Base-by-base conservation (phyloP, 1,284 basidiomycete genomes). In the Leccinum pachyderme region DNA sequence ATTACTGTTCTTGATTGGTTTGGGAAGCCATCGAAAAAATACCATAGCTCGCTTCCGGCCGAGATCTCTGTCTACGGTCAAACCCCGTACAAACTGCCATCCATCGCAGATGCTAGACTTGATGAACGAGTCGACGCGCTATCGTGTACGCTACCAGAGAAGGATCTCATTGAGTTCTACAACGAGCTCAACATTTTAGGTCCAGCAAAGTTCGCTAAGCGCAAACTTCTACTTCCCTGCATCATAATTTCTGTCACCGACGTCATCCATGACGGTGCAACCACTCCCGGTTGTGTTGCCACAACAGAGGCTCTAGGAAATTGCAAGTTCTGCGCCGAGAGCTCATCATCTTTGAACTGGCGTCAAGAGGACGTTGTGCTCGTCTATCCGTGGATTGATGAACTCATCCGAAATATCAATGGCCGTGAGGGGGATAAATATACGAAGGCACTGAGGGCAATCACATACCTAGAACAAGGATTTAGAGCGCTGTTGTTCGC, bases 1-100 rank as follows among this genome's bases (percentile, higher is more conserved):
- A 47, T 45, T 2, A 54, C 52, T 5, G 51, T 62, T 7, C 53
- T 63, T 4, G 61, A 61, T 44, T 63, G 63, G 61, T 5, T 37
- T 12, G 63, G 61, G 28, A 32, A 47, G 12, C n/a, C 61, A 25
- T 65, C 61, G 35, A 37, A 35, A 1, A 39, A 33, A 8, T 63
- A 59, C 15, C 49, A 63, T 25, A 65, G 56, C 45, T 56, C n/a
- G 13, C 18, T 60, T 1, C 60, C 60, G 1, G 24, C 28, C 12
- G 15, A 43, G 1, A 51, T 63, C 25, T 37, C 61, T 2, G 52
- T 60, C 35, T 64, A 57, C 47, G n/a, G 18, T 4, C 37, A 35
- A 9, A 7, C 32, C 6, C 45, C 59, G n/a, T 51, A 58, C 33
- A 12, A 35, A 7, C 3, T 37, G 11, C 48, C 58, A 29, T 9